Base-by-base conservation (phyloP, 345 rosid genomes). In the Mangifera indica region DNA sequence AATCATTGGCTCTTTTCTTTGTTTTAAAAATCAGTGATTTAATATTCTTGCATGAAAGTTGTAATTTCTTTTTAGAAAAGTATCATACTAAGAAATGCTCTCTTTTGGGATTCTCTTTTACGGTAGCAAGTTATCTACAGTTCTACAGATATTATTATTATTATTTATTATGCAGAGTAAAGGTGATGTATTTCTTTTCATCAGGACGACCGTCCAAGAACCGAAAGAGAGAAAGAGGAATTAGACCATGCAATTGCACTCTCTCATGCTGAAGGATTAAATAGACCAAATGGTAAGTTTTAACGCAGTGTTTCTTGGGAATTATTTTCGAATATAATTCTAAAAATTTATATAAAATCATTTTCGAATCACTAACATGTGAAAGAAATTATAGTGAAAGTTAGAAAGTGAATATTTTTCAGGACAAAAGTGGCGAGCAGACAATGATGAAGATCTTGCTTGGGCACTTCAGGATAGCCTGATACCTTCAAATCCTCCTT, bases 241-340 rank as follows among this genome's bases (percentile, higher is more conserved):
- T 72, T 82, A 40, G 99, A 90, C 66, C 93, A 71, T 64, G 90
- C 93, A 34, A 61, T 87, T 57, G 87, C 97, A 22, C 85, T 83
- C 70, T 82, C 99, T 63, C 74, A 78, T 69, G 83, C 80, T 29
- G 98, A 95, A 68, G 87, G 83, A 70, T 70, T 72, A 60, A 83
- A 74, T 74, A 88, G 82, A 67, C 92, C 91, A 76, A 83, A 72
- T 74, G 93, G 96, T 86, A 62, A 74, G 45, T 46, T 5, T 26
- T 25, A 37, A 24, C 18, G 6, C 1, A 4, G 0, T 42, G 12
- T 42, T 63, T 2, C 18, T 25, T 21, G 11, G 42, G 6, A 7
- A 6, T 37, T 37, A 37, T 5, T 37, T 37, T 37, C 42, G 42
- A 7, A 37, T 37, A 6, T 37, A 37, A 37, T 37, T 37, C 42